A percentile compares a stretch with the other conserved stretches of the same genome.
Conservation (phyloP, 1,284 basidiomycete species). For the Cerrena zonata region DNA sequence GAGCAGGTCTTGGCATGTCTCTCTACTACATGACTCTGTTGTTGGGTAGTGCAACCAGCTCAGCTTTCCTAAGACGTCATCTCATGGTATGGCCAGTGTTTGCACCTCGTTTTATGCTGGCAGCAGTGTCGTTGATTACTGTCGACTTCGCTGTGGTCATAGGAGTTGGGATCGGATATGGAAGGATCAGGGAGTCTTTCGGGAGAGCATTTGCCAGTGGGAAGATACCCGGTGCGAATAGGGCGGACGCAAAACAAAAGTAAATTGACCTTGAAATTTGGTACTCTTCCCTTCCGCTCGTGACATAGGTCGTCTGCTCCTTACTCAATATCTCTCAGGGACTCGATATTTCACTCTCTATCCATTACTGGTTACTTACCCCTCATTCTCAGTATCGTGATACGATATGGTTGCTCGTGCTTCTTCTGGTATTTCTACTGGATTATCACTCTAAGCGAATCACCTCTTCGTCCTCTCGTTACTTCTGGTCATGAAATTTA, state of each 20-base stretch:
- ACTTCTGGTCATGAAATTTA: too few relatives aligned
- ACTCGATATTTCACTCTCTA: too few relatives aligned
- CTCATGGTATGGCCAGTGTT: conserved; percentile 99
- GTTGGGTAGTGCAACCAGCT: conserved; percentile 67
- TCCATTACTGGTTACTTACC: too few relatives aligned
- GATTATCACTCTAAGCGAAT: too few relatives aligned
- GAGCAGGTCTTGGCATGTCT: conserved; percentile 59
- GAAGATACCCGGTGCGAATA: not conserved
- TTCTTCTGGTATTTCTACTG: too few relatives aligned
- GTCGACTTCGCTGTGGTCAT: conserved; percentile 55
- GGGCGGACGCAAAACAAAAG: not conserved
- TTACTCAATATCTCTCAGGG: too few relatives aligned
- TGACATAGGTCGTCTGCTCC: too few relatives aligned
- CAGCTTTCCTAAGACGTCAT: conserved; percentile 79
- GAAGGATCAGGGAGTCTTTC: conserved; percentile 15
- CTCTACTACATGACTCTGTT: conserved; percentile 68
- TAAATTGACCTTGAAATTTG: too few relatives aligned
- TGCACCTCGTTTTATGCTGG: conserved; percentile 87
- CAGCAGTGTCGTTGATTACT: conserved; percentile 46
- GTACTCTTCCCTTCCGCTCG: too few relatives aligned
- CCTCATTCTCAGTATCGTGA: too few relatives aligned
- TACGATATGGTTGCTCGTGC: too few relatives aligned
- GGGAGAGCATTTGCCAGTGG: not conserved
- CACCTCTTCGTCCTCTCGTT: too few relatives aligned
- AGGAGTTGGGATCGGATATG: conserved; percentile 37